phyloP scores from a whole-genome alignment of 2,329 filamentous ascomycete genomes.

The Xylaria sp. region DNA sequence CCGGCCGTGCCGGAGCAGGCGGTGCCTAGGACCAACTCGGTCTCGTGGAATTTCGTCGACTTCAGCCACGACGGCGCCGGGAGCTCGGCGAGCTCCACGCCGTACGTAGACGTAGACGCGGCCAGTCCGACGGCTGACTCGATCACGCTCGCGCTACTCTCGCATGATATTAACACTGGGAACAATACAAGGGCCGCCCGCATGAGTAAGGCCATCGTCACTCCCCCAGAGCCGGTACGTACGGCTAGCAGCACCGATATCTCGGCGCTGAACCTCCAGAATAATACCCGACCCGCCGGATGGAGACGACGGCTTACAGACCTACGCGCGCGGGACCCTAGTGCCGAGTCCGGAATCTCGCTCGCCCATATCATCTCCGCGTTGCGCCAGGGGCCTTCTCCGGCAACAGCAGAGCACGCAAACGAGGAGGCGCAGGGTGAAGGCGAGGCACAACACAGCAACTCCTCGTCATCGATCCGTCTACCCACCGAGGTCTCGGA shows the following conservation, averaged over 20 bases:
- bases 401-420: neutral
- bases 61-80: constrained; percentile 35
- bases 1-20: constrained; percentile 27
- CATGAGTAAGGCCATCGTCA: constrained; percentile 15
- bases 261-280: neutral
- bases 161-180: neutral
- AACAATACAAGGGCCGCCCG: neutral
- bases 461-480: constrained; percentile 32
- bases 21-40: constrained; percentile 29
- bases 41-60: constrained; percentile 46
- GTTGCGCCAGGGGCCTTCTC: constrained; percentile 31
- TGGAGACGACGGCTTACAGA: constrained; percentile 12
- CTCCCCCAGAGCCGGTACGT: constrained; percentile 15
- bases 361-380: constrained; percentile 34
- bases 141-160: neutral
- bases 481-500: constrained; percentile 46
- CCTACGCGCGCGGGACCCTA: neutral
- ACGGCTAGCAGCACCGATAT: neutral
- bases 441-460: constrained; percentile 7
- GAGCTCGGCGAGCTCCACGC: constrained; percentile 19
- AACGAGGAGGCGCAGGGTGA: neutral
- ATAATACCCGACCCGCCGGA: neutral
- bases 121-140: constrained; percentile 33
- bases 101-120: constrained; percentile 11
- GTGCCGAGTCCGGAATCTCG: constrained; percentile 20